phyloP scores from a whole-genome alignment of 2,329 filamentous ascomycete species.

The Pseudohalonectria lignicola region DNA sequence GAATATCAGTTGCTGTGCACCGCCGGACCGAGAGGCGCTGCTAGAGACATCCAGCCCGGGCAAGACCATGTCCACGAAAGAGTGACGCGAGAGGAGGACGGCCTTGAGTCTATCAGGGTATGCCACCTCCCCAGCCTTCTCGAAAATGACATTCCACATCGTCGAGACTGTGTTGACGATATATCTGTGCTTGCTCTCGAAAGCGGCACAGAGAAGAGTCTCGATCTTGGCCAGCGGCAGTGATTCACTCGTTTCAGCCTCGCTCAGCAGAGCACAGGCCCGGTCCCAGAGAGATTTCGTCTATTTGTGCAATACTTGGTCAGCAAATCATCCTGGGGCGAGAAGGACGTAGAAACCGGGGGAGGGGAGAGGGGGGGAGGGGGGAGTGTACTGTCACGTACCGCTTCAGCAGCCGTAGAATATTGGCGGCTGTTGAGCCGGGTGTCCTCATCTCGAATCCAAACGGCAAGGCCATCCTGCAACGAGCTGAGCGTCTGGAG shows the following conservation, averaged over 20 bases:
- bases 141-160: constrained; percentile 63
- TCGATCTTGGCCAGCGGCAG: constrained; percentile 43
- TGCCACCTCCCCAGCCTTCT: constrained; percentile 41
- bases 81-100: constrained; percentile 49
- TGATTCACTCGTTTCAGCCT: constrained; percentile 22
- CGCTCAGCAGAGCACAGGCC: constrained; percentile 27
- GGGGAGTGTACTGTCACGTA: constrained; percentile 27
- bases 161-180: constrained; percentile 39
- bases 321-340: neutral
- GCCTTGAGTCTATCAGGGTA: constrained; percentile 56
- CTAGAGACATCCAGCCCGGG: constrained; percentile 28
- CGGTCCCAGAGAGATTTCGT: constrained; percentile 37
- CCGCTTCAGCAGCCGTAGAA: constrained; percentile 27
- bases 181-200: constrained; percentile 43
- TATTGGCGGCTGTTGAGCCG: constrained; percentile 28
- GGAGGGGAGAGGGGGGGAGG: too few species aligned
- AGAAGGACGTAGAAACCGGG: too few species aligned
- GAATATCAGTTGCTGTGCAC: constrained; percentile 27
- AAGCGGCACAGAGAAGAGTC: constrained; percentile 41
- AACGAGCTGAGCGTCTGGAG: constrained; percentile 45
- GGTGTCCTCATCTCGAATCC: constrained; percentile 48
- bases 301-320: constrained; percentile 23
- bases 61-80: constrained; percentile 34
- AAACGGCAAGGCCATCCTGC: constrained; percentile 49
- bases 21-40: constrained; percentile 20